phyloP scores from a whole-genome alignment of 768 basidiomycete species.

The Dendrothele bispora region DNA sequence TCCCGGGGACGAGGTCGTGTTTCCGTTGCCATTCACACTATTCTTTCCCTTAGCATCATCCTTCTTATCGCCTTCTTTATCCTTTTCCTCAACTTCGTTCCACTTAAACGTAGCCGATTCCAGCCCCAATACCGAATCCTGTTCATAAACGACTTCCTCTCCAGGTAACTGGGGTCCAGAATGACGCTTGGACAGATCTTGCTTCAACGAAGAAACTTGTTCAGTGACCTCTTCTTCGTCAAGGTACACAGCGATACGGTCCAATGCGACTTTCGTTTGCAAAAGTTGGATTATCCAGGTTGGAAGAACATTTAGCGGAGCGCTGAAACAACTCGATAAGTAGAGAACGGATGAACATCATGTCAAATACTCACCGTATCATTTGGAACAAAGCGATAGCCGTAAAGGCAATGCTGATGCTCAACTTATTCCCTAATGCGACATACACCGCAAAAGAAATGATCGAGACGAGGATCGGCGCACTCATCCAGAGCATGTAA shows the following conservation, averaged over 20 bases:
- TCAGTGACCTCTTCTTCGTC: slow-evolving; percentile 69
- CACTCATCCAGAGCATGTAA: slow-evolving; percentile 67
- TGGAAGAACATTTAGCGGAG: slow-evolving; percentile 79
- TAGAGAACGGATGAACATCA: not conserved
- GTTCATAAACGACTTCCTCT: too few species aligned
- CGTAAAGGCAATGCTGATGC: slow-evolving; percentile 83
- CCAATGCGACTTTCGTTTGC: slow-evolving; percentile 64
- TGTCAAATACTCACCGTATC: slow-evolving; percentile 54
- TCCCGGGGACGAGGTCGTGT: not conserved
- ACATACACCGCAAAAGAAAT: slow-evolving; percentile 78
- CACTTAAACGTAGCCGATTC: slow-evolving; percentile 61
- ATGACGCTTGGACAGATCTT: slow-evolving; percentile 26
- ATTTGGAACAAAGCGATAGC: slow-evolving; percentile 84
- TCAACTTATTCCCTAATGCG: slow-evolving; percentile 69
- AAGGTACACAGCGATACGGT: slow-evolving; percentile 67
- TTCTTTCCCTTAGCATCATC: slow-evolving; percentile 12
- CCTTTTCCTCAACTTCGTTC: slow-evolving; percentile 47
- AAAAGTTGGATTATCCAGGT: slow-evolving; percentile 77
- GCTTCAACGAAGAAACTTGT: slow-evolving; percentile 67
- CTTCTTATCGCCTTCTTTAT: too few species aligned
- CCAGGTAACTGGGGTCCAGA: too few species aligned
- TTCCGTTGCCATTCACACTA: slow-evolving; percentile 6
- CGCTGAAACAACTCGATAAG: slow-evolving; percentile 27
- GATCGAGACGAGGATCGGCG: slow-evolving; percentile 80
- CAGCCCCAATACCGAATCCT: slow-evolving; percentile 51